A percentile compares a stretch with the other conserved stretches of the same genome.
These are phyloP conservation scores for Pholiota molesta DNA, from an alignment of 768 basidiomycete species.

Conservation along the genomic window DNA sequence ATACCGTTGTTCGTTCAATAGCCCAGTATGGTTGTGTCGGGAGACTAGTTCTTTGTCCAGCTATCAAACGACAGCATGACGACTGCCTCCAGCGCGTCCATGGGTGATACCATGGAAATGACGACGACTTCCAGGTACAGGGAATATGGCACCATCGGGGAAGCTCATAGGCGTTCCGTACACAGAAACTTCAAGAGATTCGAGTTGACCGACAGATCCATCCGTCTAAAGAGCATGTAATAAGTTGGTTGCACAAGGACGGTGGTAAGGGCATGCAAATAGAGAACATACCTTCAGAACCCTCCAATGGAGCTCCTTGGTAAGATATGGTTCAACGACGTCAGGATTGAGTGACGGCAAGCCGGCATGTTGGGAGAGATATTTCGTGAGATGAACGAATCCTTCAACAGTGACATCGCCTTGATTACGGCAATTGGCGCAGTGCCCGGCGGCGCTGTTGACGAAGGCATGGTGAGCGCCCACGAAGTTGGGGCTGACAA, in stretches of 20 bases:
- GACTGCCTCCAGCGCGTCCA: conserved; percentile 30
- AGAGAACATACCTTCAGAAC: conserved; percentile 37
- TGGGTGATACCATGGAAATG: conserved; percentile 25
- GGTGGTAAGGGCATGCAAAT: background rate
- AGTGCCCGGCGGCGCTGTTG: conserved; percentile 32
- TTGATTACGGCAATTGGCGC: conserved; percentile 37
- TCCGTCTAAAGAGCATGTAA: conserved; percentile 18
- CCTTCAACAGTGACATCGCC: conserved; percentile 39
- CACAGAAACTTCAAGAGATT: conserved; percentile 32
- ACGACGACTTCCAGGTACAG: conserved; percentile 24
- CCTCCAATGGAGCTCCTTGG: conserved; percentile 42
- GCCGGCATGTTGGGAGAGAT: conserved; percentile 31
- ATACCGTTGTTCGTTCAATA: too few relatives aligned
- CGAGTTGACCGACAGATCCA: conserved; percentile 22
- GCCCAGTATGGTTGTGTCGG: background rate
- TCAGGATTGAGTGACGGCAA: conserved; percentile 38
- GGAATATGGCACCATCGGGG: conserved; percentile 31
- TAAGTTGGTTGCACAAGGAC: background rate
- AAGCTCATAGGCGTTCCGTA: conserved; percentile 30
- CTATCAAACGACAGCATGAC: conserved; percentile 8
- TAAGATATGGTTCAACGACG: conserved; percentile 44
- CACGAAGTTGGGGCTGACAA: conserved; percentile 35
- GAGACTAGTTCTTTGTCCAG: too few relatives aligned
- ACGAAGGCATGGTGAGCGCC: conserved; percentile 50
- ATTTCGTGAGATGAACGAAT: conserved; percentile 46